These are phyloP conservation scores for Elaeagnus macrophylla DNA, from an alignment of 306 rosid genomes.

Conservation along the genomic window DNA sequence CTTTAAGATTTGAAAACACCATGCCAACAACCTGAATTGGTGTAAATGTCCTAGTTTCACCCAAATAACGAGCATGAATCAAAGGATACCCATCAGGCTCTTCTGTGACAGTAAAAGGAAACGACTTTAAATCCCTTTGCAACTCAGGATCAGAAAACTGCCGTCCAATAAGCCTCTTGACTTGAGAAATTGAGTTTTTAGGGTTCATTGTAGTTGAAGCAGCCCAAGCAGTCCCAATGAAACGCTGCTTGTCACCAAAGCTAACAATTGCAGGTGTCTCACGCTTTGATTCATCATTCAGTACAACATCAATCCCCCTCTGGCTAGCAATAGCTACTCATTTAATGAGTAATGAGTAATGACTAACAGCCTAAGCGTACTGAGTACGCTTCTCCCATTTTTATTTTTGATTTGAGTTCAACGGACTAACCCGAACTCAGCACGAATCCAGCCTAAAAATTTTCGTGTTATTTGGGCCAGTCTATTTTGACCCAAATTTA, in stretches of 20 bases:
- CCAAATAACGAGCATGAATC: constrained; percentile 63
- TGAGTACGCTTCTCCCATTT: no score
- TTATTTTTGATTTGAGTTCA: no score
- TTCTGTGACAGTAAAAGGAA: constrained; percentile 61
- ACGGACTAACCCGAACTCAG: no score
- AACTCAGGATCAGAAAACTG: constrained; percentile 69
- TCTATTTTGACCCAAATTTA: no score
- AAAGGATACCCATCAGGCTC: constrained; percentile 88
- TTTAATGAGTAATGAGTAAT: no score
- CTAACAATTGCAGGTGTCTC: constrained; percentile 91
- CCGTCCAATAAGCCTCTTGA: constrained; percentile 65
- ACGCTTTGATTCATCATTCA: constrained; percentile 92
- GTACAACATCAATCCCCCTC: constrained; percentile 90
- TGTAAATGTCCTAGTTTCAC: constrained; percentile 55
- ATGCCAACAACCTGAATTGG: constrained; percentile 80
- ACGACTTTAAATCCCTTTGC: constrained; percentile 63
- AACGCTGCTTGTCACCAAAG: constrained; percentile 89
- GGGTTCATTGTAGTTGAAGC: constrained; percentile 98
- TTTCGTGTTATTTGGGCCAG: no score
- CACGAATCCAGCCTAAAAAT: no score
- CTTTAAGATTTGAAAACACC: constrained; percentile 70
- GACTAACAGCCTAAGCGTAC: no score
- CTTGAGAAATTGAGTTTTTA: constrained; percentile 74
- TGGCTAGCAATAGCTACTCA: constrained; percentile 96
- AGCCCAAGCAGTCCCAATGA: constrained; percentile 86